Percentiles rank a stretch among this genome's conserved stretches.
phyloP scores from a whole-genome alignment of 306 rosid genomes.

The Begonia masoniana region DNA sequence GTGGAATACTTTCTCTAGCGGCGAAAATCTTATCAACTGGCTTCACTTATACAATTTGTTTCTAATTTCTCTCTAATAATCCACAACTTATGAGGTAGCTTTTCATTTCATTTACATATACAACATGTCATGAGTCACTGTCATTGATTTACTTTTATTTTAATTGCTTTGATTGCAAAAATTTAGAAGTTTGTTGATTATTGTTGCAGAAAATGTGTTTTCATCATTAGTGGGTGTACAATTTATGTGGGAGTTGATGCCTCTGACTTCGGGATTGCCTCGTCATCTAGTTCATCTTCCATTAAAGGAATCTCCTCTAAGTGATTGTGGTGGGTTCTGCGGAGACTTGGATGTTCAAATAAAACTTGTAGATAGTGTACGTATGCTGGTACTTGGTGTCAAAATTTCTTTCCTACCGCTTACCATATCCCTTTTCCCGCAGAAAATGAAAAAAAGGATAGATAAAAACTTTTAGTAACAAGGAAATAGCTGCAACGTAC shows the following conservation, averaged over 20 bases:
- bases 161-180: no score
- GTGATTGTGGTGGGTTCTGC: constrained; percentile 86
- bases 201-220: constrained; percentile 80
- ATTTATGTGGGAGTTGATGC: constrained; percentile 64
- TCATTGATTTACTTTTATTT: no score
- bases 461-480: not conserved
- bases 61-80: no score
- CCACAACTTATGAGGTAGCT: no score
- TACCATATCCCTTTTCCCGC: not conserved
- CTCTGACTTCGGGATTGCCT: constrained; percentile 36
- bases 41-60: no score
- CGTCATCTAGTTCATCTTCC: constrained; percentile 86
- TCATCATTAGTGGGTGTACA: constrained; percentile 91
- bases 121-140: no score
- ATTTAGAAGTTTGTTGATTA: constrained; percentile 1
- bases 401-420: constrained; percentile 5
- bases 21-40: no score
- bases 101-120: no score
- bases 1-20: no score
- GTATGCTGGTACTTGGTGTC: constrained; percentile 23
- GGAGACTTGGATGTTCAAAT: constrained; percentile 83
- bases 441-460: not conserved
- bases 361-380: constrained; percentile 78
- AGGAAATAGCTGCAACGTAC: constrained; percentile 4
- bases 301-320: constrained; percentile 77